phyloP scores from a whole-genome alignment of 2,329 filamentous ascomycete species.

The Neonectria magnoliae region DNA sequence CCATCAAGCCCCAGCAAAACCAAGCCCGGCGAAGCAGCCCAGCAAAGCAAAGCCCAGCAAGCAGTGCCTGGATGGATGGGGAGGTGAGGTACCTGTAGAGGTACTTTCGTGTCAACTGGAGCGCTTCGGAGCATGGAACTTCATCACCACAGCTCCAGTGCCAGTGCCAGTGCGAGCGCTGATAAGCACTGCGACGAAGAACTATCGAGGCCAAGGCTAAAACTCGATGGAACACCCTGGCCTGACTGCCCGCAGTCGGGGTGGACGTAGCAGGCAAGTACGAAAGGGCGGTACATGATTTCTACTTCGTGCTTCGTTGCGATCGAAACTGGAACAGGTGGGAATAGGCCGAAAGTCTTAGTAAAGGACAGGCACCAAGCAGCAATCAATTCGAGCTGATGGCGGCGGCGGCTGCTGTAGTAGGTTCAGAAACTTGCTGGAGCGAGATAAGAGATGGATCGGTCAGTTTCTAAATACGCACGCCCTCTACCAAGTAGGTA shows the following conservation, averaged over 20 bases:
- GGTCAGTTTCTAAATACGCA: constrained; percentile 15
- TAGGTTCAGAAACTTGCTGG: background rate
- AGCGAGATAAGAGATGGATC: constrained; percentile 20
- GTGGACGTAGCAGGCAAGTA: constrained; percentile 12
- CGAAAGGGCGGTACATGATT: background rate
- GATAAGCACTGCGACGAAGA: constrained; percentile 28
- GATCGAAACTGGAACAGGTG: background rate
- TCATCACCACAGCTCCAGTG: constrained; percentile 18
- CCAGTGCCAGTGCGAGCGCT: constrained; percentile 16
- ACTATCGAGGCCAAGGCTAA: constrained; percentile 14
- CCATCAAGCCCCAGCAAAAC: constrained; percentile 17
- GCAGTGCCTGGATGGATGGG: constrained; percentile 29
- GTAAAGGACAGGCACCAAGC: background rate
- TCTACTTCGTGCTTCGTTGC: background rate
- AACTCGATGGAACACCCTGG: constrained; percentile 17
- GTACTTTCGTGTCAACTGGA: constrained; percentile 23
- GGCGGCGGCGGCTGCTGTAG: background rate
- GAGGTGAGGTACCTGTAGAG: constrained; percentile 20
- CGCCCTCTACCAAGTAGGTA: constrained; percentile 17
- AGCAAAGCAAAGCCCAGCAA: constrained; percentile 19
- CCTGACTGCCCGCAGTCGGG: background rate
- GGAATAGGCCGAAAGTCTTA: background rate
- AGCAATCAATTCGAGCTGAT: background rate
- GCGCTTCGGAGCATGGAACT: constrained; percentile 10
- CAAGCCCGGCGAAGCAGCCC: constrained; percentile 10